A percentile compares a stretch with the other conserved stretches of the same genome.
phyloP scores from a whole-genome alignment of 768 basidiomycete species.

The Crassisporium funariophilum region DNA sequence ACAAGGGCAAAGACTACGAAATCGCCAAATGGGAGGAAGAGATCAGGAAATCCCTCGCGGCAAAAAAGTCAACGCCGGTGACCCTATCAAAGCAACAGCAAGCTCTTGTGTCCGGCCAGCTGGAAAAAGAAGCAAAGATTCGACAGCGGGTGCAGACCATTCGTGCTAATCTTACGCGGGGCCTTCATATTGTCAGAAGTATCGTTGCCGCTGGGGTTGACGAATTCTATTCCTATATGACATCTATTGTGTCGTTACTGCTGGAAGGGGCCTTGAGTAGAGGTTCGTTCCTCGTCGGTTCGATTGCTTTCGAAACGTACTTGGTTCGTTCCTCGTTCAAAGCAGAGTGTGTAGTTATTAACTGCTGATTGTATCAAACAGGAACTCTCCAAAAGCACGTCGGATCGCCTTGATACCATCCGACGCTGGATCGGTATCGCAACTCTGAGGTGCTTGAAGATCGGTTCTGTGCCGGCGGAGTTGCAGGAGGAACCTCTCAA shows the following conservation, averaged over 20 bases:
- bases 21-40: constrained; percentile 97
- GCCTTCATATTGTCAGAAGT: constrained; percentile 67
- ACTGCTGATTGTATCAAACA: constrained; percentile 27
- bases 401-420: constrained; percentile 71
- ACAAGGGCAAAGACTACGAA: constrained; percentile 86
- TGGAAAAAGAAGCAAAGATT: constrained; percentile 74
- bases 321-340: constrained; percentile 54
- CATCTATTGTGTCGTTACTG: constrained; percentile 58
- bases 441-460: constrained; percentile 71
- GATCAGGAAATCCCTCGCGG: constrained; percentile 80
- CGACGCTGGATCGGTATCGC: constrained; percentile 81
- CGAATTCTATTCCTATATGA: constrained; percentile 58
- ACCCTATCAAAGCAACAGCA: constrained; percentile 84
- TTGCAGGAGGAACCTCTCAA: constrained; percentile 71
- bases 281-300: constrained; percentile 64
- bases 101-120: constrained; percentile 79
- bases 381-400: constrained; percentile 72
- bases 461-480: constrained; percentile 70
- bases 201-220: constrained; percentile 53
- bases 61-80: constrained; percentile 65
- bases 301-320: constrained; percentile 72
- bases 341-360: background rate
- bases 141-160: constrained; percentile 59
- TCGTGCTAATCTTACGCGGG: constrained; percentile 60
- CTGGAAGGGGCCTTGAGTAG: constrained; percentile 64